These are phyloP conservation scores for Chaetomiaceae sp. DNA, from an alignment of 2,329 filamentous ascomycete species.

Conservation along the genomic window DNA sequence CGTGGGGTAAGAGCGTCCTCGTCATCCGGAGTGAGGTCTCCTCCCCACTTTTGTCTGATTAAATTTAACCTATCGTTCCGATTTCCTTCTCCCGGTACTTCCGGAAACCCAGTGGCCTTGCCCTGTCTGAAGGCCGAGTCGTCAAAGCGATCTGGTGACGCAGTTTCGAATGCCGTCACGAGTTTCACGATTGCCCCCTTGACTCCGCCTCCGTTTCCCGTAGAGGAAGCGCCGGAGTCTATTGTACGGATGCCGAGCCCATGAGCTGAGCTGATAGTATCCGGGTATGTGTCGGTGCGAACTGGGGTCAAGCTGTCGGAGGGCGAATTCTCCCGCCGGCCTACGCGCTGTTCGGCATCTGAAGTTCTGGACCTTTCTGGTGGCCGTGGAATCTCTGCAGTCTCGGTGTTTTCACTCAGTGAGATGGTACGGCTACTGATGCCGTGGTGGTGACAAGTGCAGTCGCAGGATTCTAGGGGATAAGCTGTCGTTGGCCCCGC, in stretches of 20 bases:
- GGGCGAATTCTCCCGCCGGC: neutral
- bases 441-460: slow-evolving; percentile 14
- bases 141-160: slow-evolving; percentile 45
- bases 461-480: slow-evolving; percentile 25
- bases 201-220: slow-evolving; percentile 32
- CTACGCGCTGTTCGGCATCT: neutral
- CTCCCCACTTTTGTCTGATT: slow-evolving; percentile 40
- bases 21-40: slow-evolving; percentile 30
- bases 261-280: neutral
- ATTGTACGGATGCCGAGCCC: slow-evolving; percentile 3
- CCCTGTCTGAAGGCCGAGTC: slow-evolving; percentile 45
- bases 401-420: neutral
- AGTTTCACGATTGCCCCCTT: slow-evolving; percentile 39
- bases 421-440: neutral
- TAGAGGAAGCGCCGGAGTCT: slow-evolving; percentile 5
- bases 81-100: slow-evolving; percentile 49
- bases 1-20: slow-evolving; percentile 31
- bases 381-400: neutral
- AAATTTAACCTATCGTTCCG: slow-evolving; percentile 40
- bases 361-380: neutral
- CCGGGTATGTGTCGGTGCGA: slow-evolving; percentile 1
- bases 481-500: slow-evolving; percentile 5
- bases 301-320: neutral
- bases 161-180: slow-evolving; percentile 44
- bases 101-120: slow-evolving; percentile 48